Evolutionary conservation across 148 eudicot genomes (phyloP).

Genomic region (Rhododendron ferrugineum): DNA sequence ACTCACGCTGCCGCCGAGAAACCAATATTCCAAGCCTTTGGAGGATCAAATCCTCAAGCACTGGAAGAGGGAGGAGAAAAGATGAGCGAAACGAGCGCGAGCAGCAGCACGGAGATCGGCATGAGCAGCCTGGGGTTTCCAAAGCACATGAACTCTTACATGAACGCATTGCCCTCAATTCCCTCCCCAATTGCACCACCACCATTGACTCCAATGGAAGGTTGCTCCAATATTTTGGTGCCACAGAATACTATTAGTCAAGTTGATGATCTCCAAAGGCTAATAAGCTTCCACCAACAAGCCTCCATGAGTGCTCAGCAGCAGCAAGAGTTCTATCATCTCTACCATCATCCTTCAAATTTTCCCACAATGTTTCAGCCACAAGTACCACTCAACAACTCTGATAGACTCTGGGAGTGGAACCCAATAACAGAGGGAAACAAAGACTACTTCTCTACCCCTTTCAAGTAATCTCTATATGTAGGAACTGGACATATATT

Average conservation of each 20-base stretch:
- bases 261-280: constrained; percentile 57
- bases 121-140: constrained; percentile 35
- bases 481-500: background rate
- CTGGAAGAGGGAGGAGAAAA: constrained; percentile 16
- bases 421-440: constrained; percentile 37
- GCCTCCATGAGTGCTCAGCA: constrained; percentile 21
- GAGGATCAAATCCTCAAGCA: background rate
- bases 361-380: constrained; percentile 19
- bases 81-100: constrained; percentile 39
- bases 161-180: constrained; percentile 18
- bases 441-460: constrained; percentile 52
- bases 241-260: background rate
- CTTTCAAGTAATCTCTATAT: constrained; percentile 50
- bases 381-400: constrained; percentile 11
- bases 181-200: constrained; percentile 3
- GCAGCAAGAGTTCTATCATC: background rate
- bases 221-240: constrained; percentile 6
- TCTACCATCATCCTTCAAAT: constrained; percentile 24
- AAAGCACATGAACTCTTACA: constrained; percentile 23
- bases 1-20: background rate
- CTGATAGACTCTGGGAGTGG: constrained; percentile 76
- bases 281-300: constrained; percentile 57
- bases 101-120: constrained; percentile 49
- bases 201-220: constrained; percentile 8
- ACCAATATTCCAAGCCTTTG: constrained; percentile 11